A percentile compares a stretch with the other conserved stretches of the same genome.
Evolutionary conservation across 192 early-diverging fungal genomes (phyloP).

Genomic region (Chytriomyces hyalinus): DNA sequence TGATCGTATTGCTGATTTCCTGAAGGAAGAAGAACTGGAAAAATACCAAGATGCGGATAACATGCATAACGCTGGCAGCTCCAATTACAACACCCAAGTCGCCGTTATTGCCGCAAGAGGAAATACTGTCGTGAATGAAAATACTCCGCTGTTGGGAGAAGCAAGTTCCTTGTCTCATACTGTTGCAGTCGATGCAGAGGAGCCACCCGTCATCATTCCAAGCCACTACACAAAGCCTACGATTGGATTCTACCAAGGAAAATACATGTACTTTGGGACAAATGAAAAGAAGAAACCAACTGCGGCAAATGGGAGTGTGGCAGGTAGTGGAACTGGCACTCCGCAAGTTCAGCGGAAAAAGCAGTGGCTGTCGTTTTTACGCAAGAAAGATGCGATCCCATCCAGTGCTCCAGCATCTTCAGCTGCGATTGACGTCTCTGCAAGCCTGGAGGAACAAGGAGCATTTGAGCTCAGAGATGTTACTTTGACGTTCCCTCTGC

Average conservation of each 20-base stretch:
- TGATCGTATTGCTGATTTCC: constrained; percentile 42
- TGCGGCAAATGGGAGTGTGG: background rate
- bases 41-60: constrained; percentile 38
- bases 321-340: background rate
- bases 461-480: constrained; percentile 35
- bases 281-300: constrained; percentile 14
- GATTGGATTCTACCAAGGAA: constrained; percentile 32
- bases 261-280: constrained; percentile 32
- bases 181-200: background rate
- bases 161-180: background rate
- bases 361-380: background rate
- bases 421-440: background rate
- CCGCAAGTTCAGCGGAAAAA: background rate
- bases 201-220: background rate
- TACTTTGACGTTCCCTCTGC: constrained; percentile 37
- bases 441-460: constrained; percentile 7
- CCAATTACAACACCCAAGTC: background rate
- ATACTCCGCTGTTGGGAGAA: constrained; percentile 17
- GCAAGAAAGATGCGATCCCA: background rate
- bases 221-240: background rate
- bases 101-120: background rate
- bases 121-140: background rate
- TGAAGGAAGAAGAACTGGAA: constrained; percentile 47
- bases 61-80: background rate
- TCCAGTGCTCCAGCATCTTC: background rate